These are phyloP conservation scores for Silene noctiflora DNA, from an alignment of 179 eudicot genomes.

Conservation along the genomic window DNA sequence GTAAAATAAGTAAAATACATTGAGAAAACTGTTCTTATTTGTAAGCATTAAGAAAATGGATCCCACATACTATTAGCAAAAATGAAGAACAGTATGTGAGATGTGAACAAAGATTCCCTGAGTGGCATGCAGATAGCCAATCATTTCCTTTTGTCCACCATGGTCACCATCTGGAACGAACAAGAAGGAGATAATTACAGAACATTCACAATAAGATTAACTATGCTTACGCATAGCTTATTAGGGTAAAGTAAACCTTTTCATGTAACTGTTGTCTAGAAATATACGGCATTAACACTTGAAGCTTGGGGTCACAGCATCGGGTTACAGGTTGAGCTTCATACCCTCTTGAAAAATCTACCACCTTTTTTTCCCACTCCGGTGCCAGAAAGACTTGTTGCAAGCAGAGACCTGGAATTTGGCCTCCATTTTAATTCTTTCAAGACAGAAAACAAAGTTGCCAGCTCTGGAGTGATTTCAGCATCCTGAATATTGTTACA, in stretches of 20 bases:
- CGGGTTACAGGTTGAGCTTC: slow-evolving; percentile 23
- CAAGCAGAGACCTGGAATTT: slow-evolving; percentile 67
- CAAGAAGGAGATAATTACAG: slow-evolving; percentile 7
- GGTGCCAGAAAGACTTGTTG: slow-evolving; percentile 70
- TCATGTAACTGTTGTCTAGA: slow-evolving; percentile 16
- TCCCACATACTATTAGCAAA: slow-evolving; percentile 20
- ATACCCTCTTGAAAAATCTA: slow-evolving; percentile 57
- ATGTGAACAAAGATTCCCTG: slow-evolving; percentile 14
- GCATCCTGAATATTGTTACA: slow-evolving; percentile 81
- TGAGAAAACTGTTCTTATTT: slow-evolving; percentile 9
- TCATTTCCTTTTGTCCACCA: slow-evolving; percentile 35
- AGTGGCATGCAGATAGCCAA: slow-evolving; percentile 20
- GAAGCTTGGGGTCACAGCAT: slow-evolving; percentile 21
- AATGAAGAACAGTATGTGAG: slow-evolving; percentile 24
- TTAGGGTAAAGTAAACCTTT: slow-evolving; percentile 20
- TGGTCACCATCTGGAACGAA: slow-evolving; percentile 24
- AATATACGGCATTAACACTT: slow-evolving; percentile 1
- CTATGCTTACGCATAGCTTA: neutral
- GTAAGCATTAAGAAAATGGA: slow-evolving; percentile 7
- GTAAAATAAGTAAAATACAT: neutral
- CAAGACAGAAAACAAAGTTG: slow-evolving; percentile 62
- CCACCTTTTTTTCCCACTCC: slow-evolving; percentile 81
- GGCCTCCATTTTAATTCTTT: slow-evolving; percentile 92
- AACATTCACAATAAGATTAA: neutral
- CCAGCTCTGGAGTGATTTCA: slow-evolving; percentile 68